Percentiles rank a stretch among this genome's conserved stretches.
Conservation (phyloP, 2,329 filamentous ascomycete species). For the Fusarium hostae region DNA sequence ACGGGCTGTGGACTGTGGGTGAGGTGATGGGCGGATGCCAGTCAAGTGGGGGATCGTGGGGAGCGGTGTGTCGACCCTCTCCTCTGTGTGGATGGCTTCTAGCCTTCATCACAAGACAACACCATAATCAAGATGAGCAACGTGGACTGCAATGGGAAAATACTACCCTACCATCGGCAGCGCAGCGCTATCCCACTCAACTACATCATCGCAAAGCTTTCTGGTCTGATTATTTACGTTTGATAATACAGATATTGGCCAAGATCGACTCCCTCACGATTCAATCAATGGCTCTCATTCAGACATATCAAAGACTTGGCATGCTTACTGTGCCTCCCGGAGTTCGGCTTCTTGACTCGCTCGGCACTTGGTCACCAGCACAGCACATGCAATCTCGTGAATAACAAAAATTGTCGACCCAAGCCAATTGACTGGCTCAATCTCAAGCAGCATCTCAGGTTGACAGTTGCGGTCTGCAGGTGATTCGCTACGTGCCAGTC, state of each 20-base stretch:
- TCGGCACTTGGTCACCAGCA: slow-evolving; percentile 33
- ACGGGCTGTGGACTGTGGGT: slow-evolving; percentile 11
- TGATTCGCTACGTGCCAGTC: slow-evolving; percentile 31
- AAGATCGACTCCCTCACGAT: not conserved
- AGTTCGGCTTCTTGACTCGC: slow-evolving; percentile 31
- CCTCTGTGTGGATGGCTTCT: slow-evolving; percentile 37
- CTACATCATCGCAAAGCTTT: slow-evolving; percentile 20
- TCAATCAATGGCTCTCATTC: slow-evolving; percentile 8
- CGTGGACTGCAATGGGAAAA: slow-evolving; percentile 25
- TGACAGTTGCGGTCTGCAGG: slow-evolving; percentile 35
- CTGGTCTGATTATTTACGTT: slow-evolving; percentile 20
- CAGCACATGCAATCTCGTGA: not conserved
- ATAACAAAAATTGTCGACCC: not conserved
- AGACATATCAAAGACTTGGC: not conserved
- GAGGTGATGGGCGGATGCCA: slow-evolving; percentile 5
- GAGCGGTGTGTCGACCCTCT: slow-evolving; percentile 40
- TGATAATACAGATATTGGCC: slow-evolving; percentile 11
- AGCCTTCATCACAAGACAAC: slow-evolving; percentile 28
- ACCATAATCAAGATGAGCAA: slow-evolving; percentile 26
- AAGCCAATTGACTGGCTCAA: slow-evolving; percentile 6
- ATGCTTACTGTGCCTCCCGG: slow-evolving; percentile 13
- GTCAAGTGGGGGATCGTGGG: slow-evolving; percentile 41
- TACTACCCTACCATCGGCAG: slow-evolving; percentile 24
- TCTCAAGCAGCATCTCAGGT: slow-evolving; percentile 29
- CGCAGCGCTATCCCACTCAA: slow-evolving; percentile 25